Evolutionary conservation across 228 moss, liverwort and hornwort species (phyloP).

Genomic region (Sphagnum magellanicum): DNA sequence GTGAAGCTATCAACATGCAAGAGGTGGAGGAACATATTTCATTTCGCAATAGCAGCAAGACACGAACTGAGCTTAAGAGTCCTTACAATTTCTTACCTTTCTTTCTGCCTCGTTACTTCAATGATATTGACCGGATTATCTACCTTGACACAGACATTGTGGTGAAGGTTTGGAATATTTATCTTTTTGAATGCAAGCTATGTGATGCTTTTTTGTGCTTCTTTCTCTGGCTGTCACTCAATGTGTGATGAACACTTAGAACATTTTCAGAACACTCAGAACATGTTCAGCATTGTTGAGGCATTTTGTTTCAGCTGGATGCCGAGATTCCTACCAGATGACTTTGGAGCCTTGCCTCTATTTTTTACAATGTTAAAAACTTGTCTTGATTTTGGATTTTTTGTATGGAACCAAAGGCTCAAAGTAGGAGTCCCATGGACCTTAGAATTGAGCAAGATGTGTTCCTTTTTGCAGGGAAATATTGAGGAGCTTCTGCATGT

Average conservation of each 20-base stretch:
- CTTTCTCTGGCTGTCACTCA: not conserved
- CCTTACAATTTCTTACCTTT: slow-evolving; percentile 85
- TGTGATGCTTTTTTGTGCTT: not conserved
- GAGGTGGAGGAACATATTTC: slow-evolving; percentile 51
- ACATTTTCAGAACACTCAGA: not conserved
- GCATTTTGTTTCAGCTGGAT: not conserved
- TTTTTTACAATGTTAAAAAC: not conserved
- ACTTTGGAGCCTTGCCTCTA: not conserved
- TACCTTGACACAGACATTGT: slow-evolving; percentile 86
- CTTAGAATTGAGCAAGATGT: not conserved
- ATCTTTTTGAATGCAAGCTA: not conserved
- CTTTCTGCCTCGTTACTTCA: slow-evolving; percentile 52
- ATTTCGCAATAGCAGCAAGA: slow-evolving; percentile 54
- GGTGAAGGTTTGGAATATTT: slow-evolving; percentile 53
- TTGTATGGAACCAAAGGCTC: not conserved
- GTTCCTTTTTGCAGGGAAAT: slow-evolving; percentile 49
- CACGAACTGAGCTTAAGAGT: slow-evolving; percentile 60
- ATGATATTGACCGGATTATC: slow-evolving; percentile 56
- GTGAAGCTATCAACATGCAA: slow-evolving; percentile 47
- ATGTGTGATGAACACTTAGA: not conserved
- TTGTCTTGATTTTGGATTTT: not conserved
- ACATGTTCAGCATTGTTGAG: not conserved
- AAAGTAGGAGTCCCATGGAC: not conserved
- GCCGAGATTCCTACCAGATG: not conserved
- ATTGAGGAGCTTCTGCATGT: slow-evolving; percentile 67